phyloP scores from a whole-genome alignment of 306 rosid species.

The Castanea mollissima region DNA sequence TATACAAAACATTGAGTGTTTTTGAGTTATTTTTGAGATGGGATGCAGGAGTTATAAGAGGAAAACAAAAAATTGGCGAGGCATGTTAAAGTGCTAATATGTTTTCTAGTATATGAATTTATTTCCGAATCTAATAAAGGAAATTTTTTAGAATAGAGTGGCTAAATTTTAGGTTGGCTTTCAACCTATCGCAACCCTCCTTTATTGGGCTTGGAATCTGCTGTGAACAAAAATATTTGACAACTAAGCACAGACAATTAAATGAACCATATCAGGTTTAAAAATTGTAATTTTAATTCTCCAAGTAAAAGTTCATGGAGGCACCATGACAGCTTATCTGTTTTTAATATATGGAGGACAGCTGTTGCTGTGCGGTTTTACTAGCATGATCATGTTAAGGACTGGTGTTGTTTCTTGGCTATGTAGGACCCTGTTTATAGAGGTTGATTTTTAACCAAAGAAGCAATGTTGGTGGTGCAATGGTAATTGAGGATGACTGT shows the following conservation, averaged over 20 bases:
- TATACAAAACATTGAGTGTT: too few species aligned
- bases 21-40: background rate
- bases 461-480: background rate
- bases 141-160: too few species aligned
- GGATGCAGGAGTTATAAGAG: background rate
- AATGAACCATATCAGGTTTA: background rate
- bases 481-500: background rate
- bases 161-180: too few species aligned
- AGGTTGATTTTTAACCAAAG: background rate
- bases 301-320: background rate
- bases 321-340: background rate
- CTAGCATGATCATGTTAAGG: background rate
- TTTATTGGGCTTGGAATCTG: too few species aligned
- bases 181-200: too few species aligned
- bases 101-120: background rate
- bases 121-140: background rate
- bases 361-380: background rate
- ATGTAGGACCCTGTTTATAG: background rate
- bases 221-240: too few species aligned
- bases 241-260: background rate
- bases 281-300: background rate
- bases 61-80: background rate
- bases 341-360: background rate
- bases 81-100: background rate
- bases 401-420: background rate